Evolutionary conservation across 2,329 filamentous ascomycete genomes (phyloP), one percentile per base, ranked within the genome.

Genomic region (Fonsecaea pedrosoi): DNA sequence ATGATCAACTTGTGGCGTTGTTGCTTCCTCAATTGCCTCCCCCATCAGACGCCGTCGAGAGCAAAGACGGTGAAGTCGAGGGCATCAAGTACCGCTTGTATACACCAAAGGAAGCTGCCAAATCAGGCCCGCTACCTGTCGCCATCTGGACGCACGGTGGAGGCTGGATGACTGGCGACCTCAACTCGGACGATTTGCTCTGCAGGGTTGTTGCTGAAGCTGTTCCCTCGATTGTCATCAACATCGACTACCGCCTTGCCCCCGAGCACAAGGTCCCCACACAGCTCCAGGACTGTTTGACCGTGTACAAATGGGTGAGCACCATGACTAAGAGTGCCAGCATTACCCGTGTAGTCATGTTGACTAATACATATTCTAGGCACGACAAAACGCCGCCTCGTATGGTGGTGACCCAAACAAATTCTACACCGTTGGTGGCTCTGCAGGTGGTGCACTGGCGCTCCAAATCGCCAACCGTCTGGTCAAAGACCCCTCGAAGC

Each of bases 401-500:
- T 59, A 68, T 37, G 69, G 69, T 3, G 70, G 70, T 10, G 69
- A 72, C 59, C 57, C 67, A 5, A 60, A 69, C 53, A 78, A 78
- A 59, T 74, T 77, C 18, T 74, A 79, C 45, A 76, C 75, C 0
- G 73, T 76, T 10, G 79, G 80, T 21, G 73, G 73, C 3, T 80
- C 78, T 8, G 80, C 80, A 12, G 80, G 80, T 37, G 79, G 73
- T 15, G 75, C 77, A 25, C 70, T 81, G 21, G 77, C 78, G 0
- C 73, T 81, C 8, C 75, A 74, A 10, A 66, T 75, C 13, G 79
- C 78, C 21, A 73, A 81, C 64, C 76, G 73, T 62, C 71, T 79
- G 12, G 72, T 81, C 60, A 79, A 81, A 58, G 74, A 77, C 21
- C 77, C 75, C 2, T 58, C 74, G 5, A 75, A 65, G 35, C 70